These are phyloP conservation scores for Escallonia herrerae DNA, from an alignment of 129 eudicot species.

Conservation along the genomic window DNA sequence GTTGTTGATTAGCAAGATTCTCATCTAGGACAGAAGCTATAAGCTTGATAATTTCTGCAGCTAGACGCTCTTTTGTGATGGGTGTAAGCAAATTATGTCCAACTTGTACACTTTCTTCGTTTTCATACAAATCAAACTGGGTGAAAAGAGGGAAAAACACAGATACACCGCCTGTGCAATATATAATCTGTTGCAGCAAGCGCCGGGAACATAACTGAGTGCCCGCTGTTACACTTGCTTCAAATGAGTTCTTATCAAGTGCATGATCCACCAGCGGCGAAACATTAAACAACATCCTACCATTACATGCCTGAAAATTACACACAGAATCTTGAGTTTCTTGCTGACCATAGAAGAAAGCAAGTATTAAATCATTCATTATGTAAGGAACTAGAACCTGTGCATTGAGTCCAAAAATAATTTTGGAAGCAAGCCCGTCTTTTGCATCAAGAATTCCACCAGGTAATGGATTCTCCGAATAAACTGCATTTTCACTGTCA, in stretches of 20 bases:
- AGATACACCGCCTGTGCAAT: constrained; percentile 97
- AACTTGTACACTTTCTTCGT: constrained; percentile 31
- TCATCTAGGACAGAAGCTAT: constrained; percentile 92
- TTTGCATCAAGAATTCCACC: constrained; percentile 83
- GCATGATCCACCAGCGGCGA: constrained; percentile 71
- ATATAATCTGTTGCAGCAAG: constrained; percentile 79
- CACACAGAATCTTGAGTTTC: constrained; percentile 10
- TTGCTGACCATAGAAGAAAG: not conserved
- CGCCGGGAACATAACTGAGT: constrained; percentile 96
- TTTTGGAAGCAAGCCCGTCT: constrained; percentile 96
- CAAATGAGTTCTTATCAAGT: constrained; percentile 53
- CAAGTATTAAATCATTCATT: too few relatives aligned
- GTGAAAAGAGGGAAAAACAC: constrained; percentile 94
- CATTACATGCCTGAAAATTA: constrained; percentile 75
- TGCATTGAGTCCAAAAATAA: constrained; percentile 87
- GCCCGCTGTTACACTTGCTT: constrained; percentile 77
- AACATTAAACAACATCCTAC: constrained; percentile 72
- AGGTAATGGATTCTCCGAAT: constrained; percentile 59
- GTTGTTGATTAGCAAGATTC: constrained; percentile 91
- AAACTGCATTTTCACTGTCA: constrained; percentile 60
- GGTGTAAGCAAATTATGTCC: constrained; percentile 56
- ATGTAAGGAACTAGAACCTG: constrained; percentile 47
- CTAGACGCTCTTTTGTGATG: constrained; percentile 62
- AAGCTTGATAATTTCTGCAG: constrained; percentile 91
- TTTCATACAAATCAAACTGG: constrained; percentile 55